phyloP scores from a whole-genome alignment of 768 basidiomycete species.

The Pleurotus giganteus region DNA sequence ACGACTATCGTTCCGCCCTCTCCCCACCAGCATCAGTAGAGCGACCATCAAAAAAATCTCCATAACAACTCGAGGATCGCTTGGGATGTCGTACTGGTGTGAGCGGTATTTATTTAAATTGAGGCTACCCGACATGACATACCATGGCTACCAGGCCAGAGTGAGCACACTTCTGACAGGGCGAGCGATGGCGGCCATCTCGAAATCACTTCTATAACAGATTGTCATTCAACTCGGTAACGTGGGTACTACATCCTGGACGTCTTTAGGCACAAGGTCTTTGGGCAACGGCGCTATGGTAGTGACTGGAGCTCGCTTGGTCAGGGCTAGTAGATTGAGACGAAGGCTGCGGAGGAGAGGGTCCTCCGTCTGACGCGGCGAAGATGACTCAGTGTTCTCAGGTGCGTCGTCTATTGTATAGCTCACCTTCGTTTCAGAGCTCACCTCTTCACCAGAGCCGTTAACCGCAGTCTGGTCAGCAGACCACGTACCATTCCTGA shows the following conservation, averaged over 20 bases:
- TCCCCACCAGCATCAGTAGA: neutral
- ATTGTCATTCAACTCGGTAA: slow-evolving; percentile 15
- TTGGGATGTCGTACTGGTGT: neutral
- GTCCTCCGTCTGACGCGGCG: slow-evolving; percentile 36
- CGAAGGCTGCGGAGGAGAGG: slow-evolving; percentile 54
- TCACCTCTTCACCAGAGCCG: slow-evolving; percentile 11
- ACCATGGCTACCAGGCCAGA: neutral
- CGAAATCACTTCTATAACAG: neutral
- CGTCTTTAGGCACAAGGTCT: slow-evolving; percentile 64
- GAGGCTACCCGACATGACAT: neutral
- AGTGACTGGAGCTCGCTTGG: slow-evolving; percentile 75
- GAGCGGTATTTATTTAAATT: neutral
- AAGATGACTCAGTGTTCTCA: slow-evolving; percentile 2
- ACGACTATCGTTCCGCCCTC: neutral
- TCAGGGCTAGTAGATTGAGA: slow-evolving; percentile 72
- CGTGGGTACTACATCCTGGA: slow-evolving; percentile 63
- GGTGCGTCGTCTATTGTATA: slow-evolving; percentile 18
- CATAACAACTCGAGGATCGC: slow-evolving; percentile 1
- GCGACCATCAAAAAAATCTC: slow-evolving; percentile 5
- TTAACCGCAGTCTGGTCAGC: slow-evolving; percentile 9
- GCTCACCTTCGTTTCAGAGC: slow-evolving; percentile 16
- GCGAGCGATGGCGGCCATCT: no score
- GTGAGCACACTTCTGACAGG: no score
- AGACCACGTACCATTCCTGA: slow-evolving; percentile 1
- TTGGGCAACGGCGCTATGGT: slow-evolving; percentile 62